Evolutionary conservation across 2,329 filamentous ascomycete genomes (phyloP).

Genomic region (Catunica adiposa): DNA sequence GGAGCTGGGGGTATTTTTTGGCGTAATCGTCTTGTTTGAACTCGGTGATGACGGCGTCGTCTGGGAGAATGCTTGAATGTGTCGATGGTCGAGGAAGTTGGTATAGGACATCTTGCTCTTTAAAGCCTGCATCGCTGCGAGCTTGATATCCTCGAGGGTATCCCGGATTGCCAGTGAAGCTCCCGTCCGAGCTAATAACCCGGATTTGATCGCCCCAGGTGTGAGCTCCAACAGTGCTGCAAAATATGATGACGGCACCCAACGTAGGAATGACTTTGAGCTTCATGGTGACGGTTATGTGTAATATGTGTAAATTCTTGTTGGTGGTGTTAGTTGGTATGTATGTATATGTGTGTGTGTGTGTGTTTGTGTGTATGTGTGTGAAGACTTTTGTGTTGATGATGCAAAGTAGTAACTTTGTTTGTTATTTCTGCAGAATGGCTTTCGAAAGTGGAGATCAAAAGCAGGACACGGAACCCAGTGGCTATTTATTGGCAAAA

Average conservation of each 20-base stretch:
- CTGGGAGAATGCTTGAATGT: conserved; percentile 29
- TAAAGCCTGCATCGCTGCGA: conserved; percentile 38
- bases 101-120: conserved; percentile 41
- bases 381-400: not conserved
- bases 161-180: conserved; percentile 52
- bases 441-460: not conserved
- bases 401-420: not conserved
- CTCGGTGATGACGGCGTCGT: conserved; percentile 40
- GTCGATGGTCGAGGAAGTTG: conserved; percentile 42
- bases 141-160: conserved; percentile 56
- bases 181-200: conserved; percentile 56
- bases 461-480: not conserved
- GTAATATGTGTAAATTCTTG: no score
- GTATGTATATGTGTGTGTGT: not conserved
- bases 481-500: not conserved
- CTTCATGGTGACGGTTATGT: not conserved
- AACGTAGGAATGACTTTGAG: not conserved
- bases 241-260: not conserved
- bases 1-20: conserved; percentile 43
- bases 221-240: conserved; percentile 34
- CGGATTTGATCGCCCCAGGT: conserved; percentile 69
- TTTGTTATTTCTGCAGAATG: not conserved
- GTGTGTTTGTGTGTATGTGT: not conserved
- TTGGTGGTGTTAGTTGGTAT: no score
- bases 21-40: conserved; percentile 46